A percentile compares a stretch with the other conserved stretches of the same genome.
These are phyloP conservation scores for Glebionis coronaria DNA, from an alignment of 129 eudicot species.

Conservation along the genomic window DNA sequence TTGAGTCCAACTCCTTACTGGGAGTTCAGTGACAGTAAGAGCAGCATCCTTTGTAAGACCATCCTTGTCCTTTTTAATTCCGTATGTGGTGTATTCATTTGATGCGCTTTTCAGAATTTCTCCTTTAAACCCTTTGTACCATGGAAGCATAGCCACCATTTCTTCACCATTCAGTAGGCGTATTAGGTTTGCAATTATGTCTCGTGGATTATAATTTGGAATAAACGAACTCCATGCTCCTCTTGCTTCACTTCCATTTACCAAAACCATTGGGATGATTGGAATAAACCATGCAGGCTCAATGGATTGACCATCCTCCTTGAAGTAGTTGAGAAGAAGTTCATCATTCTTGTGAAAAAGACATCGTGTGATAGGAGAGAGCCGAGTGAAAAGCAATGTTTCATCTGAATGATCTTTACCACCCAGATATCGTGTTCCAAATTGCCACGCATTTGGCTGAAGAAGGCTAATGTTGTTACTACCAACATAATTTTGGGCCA, in stretches of 20 bases:
- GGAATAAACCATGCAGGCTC: constrained; percentile 48
- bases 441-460: constrained; percentile 55
- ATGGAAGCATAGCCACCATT: constrained; percentile 62
- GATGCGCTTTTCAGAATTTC: constrained; percentile 44
- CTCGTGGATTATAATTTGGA: constrained; percentile 66
- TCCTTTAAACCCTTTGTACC: constrained; percentile 60
- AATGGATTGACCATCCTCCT: constrained; percentile 56
- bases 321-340: constrained; percentile 14
- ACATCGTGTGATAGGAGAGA: constrained; percentile 39
- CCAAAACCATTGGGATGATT: constrained; percentile 35
- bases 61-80: constrained; percentile 49
- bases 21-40: constrained; percentile 55
- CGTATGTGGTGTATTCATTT: constrained; percentile 47
- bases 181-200: constrained; percentile 56
- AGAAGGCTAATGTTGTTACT: constrained; percentile 62
- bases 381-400: constrained; percentile 50
- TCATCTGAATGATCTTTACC: constrained; percentile 76
- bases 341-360: constrained; percentile 68
- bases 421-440: constrained; percentile 69
- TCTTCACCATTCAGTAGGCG: constrained; percentile 46
- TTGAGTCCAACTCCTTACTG: constrained; percentile 64
- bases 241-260: constrained; percentile 75
- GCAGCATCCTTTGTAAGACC: no score
- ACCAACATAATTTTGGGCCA: constrained; percentile 75
- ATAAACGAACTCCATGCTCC: constrained; percentile 66